Evolutionary conservation across 73 alveolate genomes (phyloP), one percentile per base, ranked within the genome.

Genomic region (Paramecium pentaurelia): DNA sequence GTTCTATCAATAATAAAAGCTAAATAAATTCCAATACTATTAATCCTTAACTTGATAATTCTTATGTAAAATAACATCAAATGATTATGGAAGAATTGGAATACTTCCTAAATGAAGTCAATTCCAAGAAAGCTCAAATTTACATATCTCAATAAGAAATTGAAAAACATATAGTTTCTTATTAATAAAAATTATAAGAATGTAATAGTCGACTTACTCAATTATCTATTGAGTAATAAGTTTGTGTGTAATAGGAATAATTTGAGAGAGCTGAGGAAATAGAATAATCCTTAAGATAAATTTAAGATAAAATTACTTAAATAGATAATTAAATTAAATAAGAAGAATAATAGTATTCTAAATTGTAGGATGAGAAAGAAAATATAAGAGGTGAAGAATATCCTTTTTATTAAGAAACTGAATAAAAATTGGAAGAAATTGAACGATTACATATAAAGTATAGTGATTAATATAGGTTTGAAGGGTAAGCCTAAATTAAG

Each of bases 231-330:
- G 91, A 80, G 58, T 42, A 80, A 47, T 44, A 80, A 80, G 47
- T 80, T 25, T 45, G 91, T 40, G 45, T 47, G 7, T 10, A 40
- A 25, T 80, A 80, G 27, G 91, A 80, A 20, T 36, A 80, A 27
- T 80, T 42, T 80, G 91, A 80, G 27, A 80, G 32, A 25, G 91
- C 91, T 45, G 91, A 80, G 30, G 91, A 80, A 80, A 80, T 80
- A n/a, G 91, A 80, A 49, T 47, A 80, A 27, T 45, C 18, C 4
- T 36, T 80, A 27, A 40, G 20, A 44, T 10, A 27, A 36, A 44
- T 80, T 11, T n/a, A 40, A 44, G 91, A 80, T 6, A 80, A 25
- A 36, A 42, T 80, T 10, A 27, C 49, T 25, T 27, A 42, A 20
- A 47, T 80, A 27, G 91, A 80, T 38, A 27, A 44, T 10, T n/a